Evolutionary conservation across 2,329 filamentous ascomycete genomes (phyloP), one percentile per base, ranked within the genome.

Genomic region (Diplocarpon rosae): DNA sequence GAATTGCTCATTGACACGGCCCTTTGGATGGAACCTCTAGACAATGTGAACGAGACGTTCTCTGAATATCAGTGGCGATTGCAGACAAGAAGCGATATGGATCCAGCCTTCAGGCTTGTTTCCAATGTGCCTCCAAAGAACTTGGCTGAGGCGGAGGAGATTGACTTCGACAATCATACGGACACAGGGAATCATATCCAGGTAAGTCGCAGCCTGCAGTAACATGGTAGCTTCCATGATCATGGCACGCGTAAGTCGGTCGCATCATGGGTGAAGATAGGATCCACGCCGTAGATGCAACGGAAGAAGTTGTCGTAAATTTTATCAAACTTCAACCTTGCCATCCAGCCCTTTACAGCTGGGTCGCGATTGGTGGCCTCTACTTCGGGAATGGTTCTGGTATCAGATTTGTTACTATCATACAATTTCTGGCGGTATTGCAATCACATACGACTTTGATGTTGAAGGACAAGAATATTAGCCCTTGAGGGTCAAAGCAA

Each of bases 271-370:
- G 32, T 39, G 34, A 57, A 46, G 8, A 37, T 34, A 3, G 55
- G 53, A 0, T 47, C 39, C 6, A 56, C 24, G 20, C 48, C 50
- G 36, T 55, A 57, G 9, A 59, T 20, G 36, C 50, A 52, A 6
- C 47, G 39, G 46, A 61, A 60, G 33, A 61, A 48, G 11, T 56
- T 59, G 31, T 61, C 58, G 32, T 61, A 60, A 8, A 48, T 41
- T 13, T 48, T 51, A 37, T 54, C 45, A 17, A 47, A 54, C 2
- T 27, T 27, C 32, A 12, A 46, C 37, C 2, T 49, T 31, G 1
- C 37, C 45, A 2, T 49, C 50, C 6, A 51, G 14, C 13, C 46
- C 46, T n/a, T 50, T 49, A 6, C 40, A 16, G 32, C 53, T 53
- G 14, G 30, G 11, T 5, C 4, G n/a, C 11, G 9, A 32, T 32